Evolutionary conservation across 2,329 filamentous ascomycete genomes (phyloP).

Genomic region (Zelopaecilomyces penicillatus): DNA sequence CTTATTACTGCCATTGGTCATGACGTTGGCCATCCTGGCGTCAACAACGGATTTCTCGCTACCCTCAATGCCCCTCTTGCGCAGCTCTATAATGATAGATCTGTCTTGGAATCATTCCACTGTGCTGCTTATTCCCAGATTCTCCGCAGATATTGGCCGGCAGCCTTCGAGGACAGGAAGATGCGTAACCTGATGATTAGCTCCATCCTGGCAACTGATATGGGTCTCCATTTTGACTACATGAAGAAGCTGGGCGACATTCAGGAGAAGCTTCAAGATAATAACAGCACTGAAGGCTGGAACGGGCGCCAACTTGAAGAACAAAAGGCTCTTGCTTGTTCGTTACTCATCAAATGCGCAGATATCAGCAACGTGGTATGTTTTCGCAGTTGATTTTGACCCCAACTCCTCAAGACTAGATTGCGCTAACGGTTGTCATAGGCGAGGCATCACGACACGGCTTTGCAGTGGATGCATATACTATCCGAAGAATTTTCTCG

Average conservation of each 20-base stretch:
- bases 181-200: constrained; percentile 92
- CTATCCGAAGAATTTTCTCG: constrained; percentile 93
- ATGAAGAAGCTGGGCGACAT: constrained; percentile 81
- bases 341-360: constrained; percentile 91
- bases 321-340: constrained; percentile 73
- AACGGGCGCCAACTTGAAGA: constrained; percentile 67
- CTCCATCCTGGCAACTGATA: constrained; percentile 94
- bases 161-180: constrained; percentile 65
- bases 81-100: constrained; percentile 93
- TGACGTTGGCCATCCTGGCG: constrained; percentile 92
- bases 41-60: constrained; percentile 94
- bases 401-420: no score
- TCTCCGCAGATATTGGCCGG: constrained; percentile 82
- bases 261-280: constrained; percentile 66
- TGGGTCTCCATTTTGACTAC: constrained; percentile 95
- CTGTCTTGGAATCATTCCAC: constrained; percentile 94
- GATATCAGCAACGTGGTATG: constrained; percentile 97
- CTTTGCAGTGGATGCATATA: constrained; percentile 82
- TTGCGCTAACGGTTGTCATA: constrained; percentile 24
- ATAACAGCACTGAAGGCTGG: constrained; percentile 63
- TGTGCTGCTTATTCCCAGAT: constrained; percentile 97
- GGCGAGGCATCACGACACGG: constrained; percentile 76
- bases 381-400: constrained; percentile 17
- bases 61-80: constrained; percentile 87
- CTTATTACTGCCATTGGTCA: constrained; percentile 95